Evolutionary conservation across 2,329 filamentous ascomycete genomes (phyloP).

Genomic region (Tolypocladium endophyticum): DNA sequence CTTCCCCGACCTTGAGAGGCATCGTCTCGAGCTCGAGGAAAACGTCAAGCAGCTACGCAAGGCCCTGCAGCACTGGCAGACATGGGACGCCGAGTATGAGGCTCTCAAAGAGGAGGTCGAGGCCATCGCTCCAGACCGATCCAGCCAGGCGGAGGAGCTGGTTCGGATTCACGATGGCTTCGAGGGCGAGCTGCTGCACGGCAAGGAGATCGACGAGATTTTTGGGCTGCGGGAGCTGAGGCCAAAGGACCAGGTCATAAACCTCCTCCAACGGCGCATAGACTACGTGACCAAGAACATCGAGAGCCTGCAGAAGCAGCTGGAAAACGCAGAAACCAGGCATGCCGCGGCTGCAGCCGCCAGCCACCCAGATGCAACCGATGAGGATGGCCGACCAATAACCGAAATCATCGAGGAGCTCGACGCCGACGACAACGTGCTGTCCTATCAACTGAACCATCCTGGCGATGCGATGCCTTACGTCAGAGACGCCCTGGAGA

Average conservation of each 20-base stretch:
- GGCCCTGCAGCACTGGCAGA: conserved; percentile 77
- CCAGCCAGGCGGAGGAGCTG: conserved; percentile 38
- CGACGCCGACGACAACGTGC: conserved; percentile 79
- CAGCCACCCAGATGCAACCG: conserved; percentile 48
- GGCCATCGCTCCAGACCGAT: conserved; percentile 32
- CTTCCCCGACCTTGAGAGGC: conserved; percentile 61
- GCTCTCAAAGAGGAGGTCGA: conserved; percentile 74
- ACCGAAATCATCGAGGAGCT: conserved; percentile 89
- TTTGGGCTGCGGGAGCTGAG: conserved; percentile 19
- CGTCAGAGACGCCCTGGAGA: conserved; percentile 61
- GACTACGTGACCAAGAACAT: conserved; percentile 87
- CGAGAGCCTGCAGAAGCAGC: conserved; percentile 59
- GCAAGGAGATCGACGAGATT: conserved; percentile 42
- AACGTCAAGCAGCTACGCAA: conserved; percentile 60
- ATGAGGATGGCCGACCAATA: conserved; percentile 64
- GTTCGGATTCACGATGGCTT: conserved; percentile 47
- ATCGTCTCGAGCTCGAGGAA: conserved; percentile 64
- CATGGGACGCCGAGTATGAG: conserved; percentile 87
- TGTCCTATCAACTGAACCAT: conserved; percentile 55
- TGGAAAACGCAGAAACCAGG: conserved; percentile 59
- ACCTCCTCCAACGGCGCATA: conserved; percentile 56
- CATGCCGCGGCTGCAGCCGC: conserved; percentile 52
- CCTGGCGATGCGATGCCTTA: conserved; percentile 58
- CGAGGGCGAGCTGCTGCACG: conserved; percentile 50
- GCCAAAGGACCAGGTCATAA: conserved; percentile 41